Evolutionary conservation across 768 basidiomycete species (phyloP).

Genomic region (Atractiella rhizophila): DNA sequence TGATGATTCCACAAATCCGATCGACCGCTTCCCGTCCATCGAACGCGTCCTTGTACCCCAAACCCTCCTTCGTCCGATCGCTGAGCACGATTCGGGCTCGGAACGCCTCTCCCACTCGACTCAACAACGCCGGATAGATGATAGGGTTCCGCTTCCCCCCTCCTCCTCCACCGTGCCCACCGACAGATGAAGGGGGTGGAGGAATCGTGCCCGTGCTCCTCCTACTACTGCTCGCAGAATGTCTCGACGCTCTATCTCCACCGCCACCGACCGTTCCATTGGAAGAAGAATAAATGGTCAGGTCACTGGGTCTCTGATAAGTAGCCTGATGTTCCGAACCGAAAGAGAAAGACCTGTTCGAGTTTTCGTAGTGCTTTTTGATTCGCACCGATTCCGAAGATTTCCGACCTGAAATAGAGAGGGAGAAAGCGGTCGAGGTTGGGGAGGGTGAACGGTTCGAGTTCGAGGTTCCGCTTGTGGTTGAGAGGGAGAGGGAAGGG

Average conservation of each 20-base stretch:
- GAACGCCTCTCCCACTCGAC: conserved; percentile 81
- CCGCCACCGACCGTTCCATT: background rate
- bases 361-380: no score
- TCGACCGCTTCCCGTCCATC: conserved; percentile 93
- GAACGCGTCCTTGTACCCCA: conserved; percentile 87
- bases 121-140: conserved; percentile 86
- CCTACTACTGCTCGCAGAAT: background rate
- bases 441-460: no score
- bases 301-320: background rate
- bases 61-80: conserved; percentile 75
- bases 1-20: conserved; percentile 92
- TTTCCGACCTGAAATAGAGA: no score
- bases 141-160: no score
- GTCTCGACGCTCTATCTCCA: background rate
- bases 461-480: no score
- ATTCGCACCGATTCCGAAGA: no score
- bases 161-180: background rate
- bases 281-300: background rate
- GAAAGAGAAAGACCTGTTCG: no score
- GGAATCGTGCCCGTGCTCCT: background rate
- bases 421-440: no score
- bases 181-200: background rate
- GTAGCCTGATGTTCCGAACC: background rate
- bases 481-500: no score
- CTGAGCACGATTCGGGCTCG: conserved; percentile 46